These are phyloP conservation scores for Pseudocercospora vitis DNA, from an alignment of 2,329 filamentous ascomycete genomes.

Conservation along the genomic window DNA sequence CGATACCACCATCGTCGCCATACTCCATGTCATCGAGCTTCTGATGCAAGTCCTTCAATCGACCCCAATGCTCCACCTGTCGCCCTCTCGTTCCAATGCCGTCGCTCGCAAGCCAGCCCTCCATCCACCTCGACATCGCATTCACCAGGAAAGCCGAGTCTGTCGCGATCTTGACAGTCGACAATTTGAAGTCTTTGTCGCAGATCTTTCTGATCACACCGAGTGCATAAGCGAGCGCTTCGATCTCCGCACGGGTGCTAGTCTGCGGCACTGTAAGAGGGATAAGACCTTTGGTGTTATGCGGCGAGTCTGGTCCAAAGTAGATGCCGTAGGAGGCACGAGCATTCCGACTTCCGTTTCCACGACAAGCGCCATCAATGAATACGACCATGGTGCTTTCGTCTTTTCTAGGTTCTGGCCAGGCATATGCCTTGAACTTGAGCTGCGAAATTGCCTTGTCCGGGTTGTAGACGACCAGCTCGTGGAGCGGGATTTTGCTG, in stretches of 20 bases:
- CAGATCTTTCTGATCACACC: neutral
- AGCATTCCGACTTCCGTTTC: neutral
- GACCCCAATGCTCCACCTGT: neutral
- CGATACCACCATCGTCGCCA: neutral
- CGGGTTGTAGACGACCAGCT: neutral
- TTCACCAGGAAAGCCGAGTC: neutral
- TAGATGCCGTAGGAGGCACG: conserved; percentile 7
- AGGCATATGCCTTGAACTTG: neutral
- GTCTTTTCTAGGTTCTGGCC: neutral
- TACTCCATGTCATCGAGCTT: conserved; percentile 5
- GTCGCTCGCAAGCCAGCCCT: neutral
- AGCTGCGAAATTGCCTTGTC: neutral
- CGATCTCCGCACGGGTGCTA: conserved; percentile 2
- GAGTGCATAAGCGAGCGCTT: neutral
- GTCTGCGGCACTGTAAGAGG: neutral
- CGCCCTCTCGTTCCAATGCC: neutral
- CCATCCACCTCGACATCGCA: conserved; percentile 5
- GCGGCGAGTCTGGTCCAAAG: conserved; percentile 5
- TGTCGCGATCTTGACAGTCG: conserved; percentile 3
- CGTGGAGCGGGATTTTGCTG: neutral
- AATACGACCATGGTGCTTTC: neutral
- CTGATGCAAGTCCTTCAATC: conserved; percentile 2
- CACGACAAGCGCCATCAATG: conserved; percentile 9
- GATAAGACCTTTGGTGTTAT: neutral
- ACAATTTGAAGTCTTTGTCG: neutral